Base-by-base conservation (phyloP, 805 yeast genomes). In the Starmera quercuum region DNA sequence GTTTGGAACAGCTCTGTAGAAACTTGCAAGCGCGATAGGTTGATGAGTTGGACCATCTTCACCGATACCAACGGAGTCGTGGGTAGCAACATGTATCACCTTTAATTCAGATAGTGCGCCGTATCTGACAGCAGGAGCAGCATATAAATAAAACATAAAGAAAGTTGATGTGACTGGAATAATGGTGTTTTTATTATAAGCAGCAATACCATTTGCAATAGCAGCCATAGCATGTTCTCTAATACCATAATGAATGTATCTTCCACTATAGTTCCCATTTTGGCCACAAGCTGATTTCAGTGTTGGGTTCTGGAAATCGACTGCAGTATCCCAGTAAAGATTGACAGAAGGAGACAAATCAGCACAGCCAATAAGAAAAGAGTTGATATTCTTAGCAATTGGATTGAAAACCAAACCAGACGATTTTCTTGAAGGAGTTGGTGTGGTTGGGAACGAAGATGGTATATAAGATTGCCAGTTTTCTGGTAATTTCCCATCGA, bases 11-110 rank as follows among this genome's bases (percentile, higher is more conserved):
- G 76, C 67, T 45, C 76, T 63, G 59, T 66, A 63, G 49, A 70
- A 71, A 17, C 70, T 66, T 29, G 71, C 49, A 24, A 73, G 57
- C 49, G 66, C 75, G 40, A 71, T 67, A 36, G 77, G 76, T 54
- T 71, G 77, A 43, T 71, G 77, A 29, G 76, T 71, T 26, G 76
- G 76, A 28, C 77, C 77, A 42, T 71, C 76, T 57, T 71, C 77
- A 44, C 77, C 77, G 17, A 65, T 63, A 46, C 77, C 77, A 41
- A 71, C 70, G 18, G 76, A 71, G 54, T 71, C 76, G 56, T 71
- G 77, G 29, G 76, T 71, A 25, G 73, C 76, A 26, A 71, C 69
- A 59, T 71, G 68, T 53, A 71, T 64, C 28, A 61, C 64, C 35
- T 63, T 64, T 46, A 60, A 59, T 31, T 66, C 58, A 15, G 68